phyloP scores from a whole-genome alignment of 306 rosid genomes.

The Hylodesmum podocarpum region DNA sequence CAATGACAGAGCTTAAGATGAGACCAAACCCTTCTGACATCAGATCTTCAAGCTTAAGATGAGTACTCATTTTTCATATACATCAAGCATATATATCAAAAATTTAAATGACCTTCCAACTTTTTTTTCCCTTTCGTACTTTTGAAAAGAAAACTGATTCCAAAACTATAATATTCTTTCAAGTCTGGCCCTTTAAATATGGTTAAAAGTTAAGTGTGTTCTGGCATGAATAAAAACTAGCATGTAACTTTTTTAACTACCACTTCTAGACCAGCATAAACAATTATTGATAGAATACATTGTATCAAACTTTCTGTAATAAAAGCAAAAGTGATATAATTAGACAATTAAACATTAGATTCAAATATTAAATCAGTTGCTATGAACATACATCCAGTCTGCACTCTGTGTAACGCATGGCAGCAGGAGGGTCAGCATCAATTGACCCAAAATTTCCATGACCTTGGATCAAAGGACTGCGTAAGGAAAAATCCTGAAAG shows the following conservation, averaged over 20 bases:
- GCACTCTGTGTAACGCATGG: slow-evolving; percentile 99
- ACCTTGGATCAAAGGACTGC: slow-evolving; percentile 87
- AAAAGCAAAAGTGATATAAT: slow-evolving; percentile 5
- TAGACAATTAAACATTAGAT: slow-evolving; percentile 18
- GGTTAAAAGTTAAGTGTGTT: neutral
- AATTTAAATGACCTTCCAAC: neutral
- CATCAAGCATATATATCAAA: neutral
- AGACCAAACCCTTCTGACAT: neutral
- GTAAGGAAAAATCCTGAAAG: slow-evolving; percentile 83
- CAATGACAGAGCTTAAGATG: neutral
- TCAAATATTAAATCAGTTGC: neutral
- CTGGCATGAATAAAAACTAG: neutral
- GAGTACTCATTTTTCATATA: neutral
- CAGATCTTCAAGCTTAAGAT: neutral
- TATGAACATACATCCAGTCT: slow-evolving; percentile 73
- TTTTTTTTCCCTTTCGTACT: slow-evolving; percentile 6
- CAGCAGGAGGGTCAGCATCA: slow-evolving; percentile 99
- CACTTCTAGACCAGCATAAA: neutral
- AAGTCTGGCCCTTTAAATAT: neutral
- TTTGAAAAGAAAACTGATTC: slow-evolving; percentile 12
- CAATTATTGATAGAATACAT: slow-evolving; percentile 13
- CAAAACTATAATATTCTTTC: neutral
- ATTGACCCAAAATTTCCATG: slow-evolving; percentile 98
- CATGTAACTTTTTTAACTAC: neutral
- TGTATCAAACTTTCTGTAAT: slow-evolving; percentile 1